Percentiles rank a stretch among this genome's conserved stretches.
phyloP scores from a whole-genome alignment of 805 yeast species.

The Wickerhamomyces strasburgensis region DNA sequence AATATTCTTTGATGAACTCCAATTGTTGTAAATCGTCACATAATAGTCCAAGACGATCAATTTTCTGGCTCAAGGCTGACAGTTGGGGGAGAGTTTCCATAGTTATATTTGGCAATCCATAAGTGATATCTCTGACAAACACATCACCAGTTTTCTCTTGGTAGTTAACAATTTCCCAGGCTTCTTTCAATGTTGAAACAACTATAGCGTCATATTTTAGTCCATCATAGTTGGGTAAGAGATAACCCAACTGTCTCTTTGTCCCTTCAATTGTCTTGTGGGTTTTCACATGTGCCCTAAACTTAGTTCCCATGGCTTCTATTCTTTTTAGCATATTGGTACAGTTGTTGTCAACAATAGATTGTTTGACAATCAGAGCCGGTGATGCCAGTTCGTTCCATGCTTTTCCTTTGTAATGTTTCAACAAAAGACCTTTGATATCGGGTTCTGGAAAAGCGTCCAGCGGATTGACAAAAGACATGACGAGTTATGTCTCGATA shows the following conservation, averaged over 20 bases:
- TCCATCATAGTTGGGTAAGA: constrained; percentile 26
- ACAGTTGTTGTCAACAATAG: constrained; percentile 36
- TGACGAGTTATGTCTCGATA: too few species aligned
- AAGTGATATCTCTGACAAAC: constrained; percentile 43
- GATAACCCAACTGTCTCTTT: constrained; percentile 46
- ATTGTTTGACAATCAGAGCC: constrained; percentile 43
- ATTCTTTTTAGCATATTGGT: constrained; percentile 43
- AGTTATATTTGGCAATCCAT: constrained; percentile 54
- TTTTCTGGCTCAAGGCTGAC: constrained; percentile 35
- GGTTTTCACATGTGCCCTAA: constrained; percentile 73
- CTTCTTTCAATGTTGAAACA: constrained; percentile 67
- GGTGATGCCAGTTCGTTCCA: constrained; percentile 55
- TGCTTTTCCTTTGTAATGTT: constrained; percentile 36
- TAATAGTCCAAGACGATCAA: constrained; percentile 49
- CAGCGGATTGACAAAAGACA: constrained; percentile 15
- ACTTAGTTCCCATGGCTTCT: constrained; percentile 32
- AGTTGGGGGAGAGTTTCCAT: constrained; percentile 45
- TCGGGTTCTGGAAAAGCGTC: constrained; percentile 15
- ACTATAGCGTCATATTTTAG: constrained; percentile 45
- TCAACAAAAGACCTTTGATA: constrained; percentile 11
- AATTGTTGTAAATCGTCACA: constrained; percentile 58
- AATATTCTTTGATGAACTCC: constrained; percentile 38
- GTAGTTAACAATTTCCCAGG: constrained; percentile 42
- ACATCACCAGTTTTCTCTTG: constrained; percentile 24
- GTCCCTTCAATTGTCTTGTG: constrained; percentile 66